Evolutionary conservation across 805 yeast genomes (phyloP), one percentile per base, ranked within the genome.

Genomic region (Debaryomyces hansenii): DNA sequence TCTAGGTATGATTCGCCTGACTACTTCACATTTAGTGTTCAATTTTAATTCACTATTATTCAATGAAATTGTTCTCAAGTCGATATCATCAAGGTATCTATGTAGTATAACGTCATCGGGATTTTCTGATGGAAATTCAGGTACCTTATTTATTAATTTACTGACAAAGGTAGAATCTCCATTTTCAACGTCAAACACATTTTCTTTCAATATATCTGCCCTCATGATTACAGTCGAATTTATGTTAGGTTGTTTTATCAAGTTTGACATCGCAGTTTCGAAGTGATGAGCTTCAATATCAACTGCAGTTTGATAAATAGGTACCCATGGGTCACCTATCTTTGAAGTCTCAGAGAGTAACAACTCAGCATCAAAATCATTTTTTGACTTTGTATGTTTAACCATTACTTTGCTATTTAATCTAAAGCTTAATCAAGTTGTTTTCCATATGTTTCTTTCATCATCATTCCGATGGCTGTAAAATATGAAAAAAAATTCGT

Each of bases 201-300:
- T 69, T 53, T 83, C 85, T 37, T 72, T 70, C 39, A 87, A 61
- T 20, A 90, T 81, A 66, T 92, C 97, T 0, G 97, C 96, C 54
- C 98, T 72, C 66, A 92, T 71, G 29, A 91, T 86, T 31, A 90
- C 94, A 0, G 97, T 87, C 9, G 97, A 91, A 67, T 91, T 92
- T 66, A 90, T 87, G 61, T 90, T 87, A 14, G 97, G 97, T 52
- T 88, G 89, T 48, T 78, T 75, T 44, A 90, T 86, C 49, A 90
- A 74, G 63, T 89, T 87, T 37, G 79, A 65, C 91, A 90, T 85
- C 5, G 96, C 96, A 2, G 69, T 68, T 46, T 81, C 83, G 58
- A 84, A 90, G 65, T 90, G 88, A 4, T 62, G 64, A 11, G 72
- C 58, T 10, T 67, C 67, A 54, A 84, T 84, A 3, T 72, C 79